These are phyloP conservation scores for Fusarium phyllophilum DNA, from an alignment of 2,329 filamentous ascomycete species.

Conservation along the genomic window DNA sequence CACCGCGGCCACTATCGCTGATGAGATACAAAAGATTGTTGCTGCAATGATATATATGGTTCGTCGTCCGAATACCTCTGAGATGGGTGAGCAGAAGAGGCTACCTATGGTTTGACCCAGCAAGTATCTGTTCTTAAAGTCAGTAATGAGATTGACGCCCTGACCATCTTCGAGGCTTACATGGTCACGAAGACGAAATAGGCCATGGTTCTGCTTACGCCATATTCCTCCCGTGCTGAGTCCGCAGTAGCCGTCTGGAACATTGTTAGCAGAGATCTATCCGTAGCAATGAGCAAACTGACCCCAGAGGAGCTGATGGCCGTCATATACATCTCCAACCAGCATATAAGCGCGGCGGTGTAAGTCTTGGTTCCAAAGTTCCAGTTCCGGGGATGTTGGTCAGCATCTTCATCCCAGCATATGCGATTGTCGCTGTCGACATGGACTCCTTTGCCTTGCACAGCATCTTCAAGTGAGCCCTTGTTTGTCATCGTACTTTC, in stretches of 20 bases:
- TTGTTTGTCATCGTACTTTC: neutral
- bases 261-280: neutral
- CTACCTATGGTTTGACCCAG: neutral
- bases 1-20: neutral
- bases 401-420: neutral
- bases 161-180: fast-evolving
- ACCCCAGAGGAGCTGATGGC: neutral
- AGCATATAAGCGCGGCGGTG: neutral
- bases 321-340: neutral
- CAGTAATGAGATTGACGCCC: fast-evolving
- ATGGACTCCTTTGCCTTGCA: neutral
- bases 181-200: neutral
- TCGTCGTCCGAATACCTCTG: neutral
- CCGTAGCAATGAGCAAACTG: neutral
- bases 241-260: neutral
- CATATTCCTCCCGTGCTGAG: neutral
- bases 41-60: neutral
- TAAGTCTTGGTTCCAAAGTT: neutral
- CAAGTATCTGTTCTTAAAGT: neutral
- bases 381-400: neutral
- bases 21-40: neutral
- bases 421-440: neutral
- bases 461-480: neutral
- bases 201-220: neutral
- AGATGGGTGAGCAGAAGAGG: neutral